These are phyloP conservation scores for Chionographis japonica DNA, from an alignment of 106 monocot genomes.

Conservation along the genomic window DNA sequence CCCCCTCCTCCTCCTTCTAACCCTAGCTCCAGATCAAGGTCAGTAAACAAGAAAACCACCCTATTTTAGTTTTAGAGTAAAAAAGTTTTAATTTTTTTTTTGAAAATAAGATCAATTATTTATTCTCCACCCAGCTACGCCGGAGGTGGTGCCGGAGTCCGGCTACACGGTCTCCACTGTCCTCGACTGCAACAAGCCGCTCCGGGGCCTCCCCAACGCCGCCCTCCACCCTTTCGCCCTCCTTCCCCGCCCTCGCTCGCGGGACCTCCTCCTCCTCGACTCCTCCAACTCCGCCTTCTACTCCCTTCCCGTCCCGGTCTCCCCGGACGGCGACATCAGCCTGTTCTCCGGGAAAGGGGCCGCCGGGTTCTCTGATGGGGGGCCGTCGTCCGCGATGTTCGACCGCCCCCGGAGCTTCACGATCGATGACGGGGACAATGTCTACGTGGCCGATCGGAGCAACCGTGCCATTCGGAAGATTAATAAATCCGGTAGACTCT, in stretches of 20 bases:
- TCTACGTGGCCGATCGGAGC: slow-evolving; percentile 49
- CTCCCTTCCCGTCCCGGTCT: slow-evolving; percentile 19
- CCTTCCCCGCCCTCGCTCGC: slow-evolving; percentile 11
- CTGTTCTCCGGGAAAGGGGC: slow-evolving; percentile 20
- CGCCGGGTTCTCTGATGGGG: slow-evolving; percentile 32
- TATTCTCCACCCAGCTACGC: background rate
- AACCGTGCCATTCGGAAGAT: slow-evolving; percentile 42
- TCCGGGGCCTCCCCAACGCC: background rate
- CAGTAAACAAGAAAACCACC: too few species aligned
- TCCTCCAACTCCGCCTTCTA: slow-evolving; percentile 31
- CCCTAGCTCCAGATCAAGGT: too few species aligned
- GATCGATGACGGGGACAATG: slow-evolving; percentile 29
- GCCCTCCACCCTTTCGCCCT: slow-evolving; percentile 27
- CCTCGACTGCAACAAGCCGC: slow-evolving; percentile 26
- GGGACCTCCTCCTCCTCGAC: slow-evolving; percentile 30
- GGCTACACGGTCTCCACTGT: slow-evolving; percentile 39
- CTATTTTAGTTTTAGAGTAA: too few species aligned
- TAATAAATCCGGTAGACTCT: slow-evolving; percentile 11
- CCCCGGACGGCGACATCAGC: slow-evolving; percentile 12
- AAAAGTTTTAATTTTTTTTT: too few species aligned
- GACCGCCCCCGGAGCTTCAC: slow-evolving; percentile 28
- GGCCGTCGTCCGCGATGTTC: slow-evolving; percentile 10
- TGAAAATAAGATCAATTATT: too few species aligned
- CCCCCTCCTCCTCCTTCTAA: too few species aligned
- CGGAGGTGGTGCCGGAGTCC: slow-evolving; percentile 29